Conservation (phyloP, 2,329 filamentous ascomycete species). For the Diaporthe sp. region DNA sequence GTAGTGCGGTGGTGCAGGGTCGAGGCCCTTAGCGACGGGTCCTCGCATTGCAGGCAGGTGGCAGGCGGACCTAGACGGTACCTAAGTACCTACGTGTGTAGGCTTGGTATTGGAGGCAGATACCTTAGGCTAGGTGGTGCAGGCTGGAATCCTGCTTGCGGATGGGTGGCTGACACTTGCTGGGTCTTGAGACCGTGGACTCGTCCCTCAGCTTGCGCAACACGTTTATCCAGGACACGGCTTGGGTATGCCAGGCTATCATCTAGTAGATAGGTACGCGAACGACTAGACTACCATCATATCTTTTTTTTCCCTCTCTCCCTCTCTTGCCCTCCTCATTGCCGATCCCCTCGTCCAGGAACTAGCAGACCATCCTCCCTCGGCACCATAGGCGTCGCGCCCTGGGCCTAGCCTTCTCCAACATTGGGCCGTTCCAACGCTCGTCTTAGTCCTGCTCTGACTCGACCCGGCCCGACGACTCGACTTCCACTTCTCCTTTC, state of each 20-base stretch:
- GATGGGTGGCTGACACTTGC: not conserved
- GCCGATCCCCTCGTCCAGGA: not conserved
- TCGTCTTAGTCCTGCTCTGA: constrained; percentile 23
- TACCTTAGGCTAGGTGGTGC: not conserved
- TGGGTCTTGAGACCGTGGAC: not conserved
- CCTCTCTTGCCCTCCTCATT: not conserved
- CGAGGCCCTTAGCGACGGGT: constrained; percentile 19
- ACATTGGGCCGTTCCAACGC: constrained; percentile 8
- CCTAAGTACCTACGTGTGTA: not conserved
- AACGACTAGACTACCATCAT: not conserved
- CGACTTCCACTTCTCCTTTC: not conserved
- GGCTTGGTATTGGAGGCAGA: not conserved
- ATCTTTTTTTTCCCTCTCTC: not conserved
- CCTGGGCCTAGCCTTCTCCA: constrained; percentile 20
- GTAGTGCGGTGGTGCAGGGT: not conserved
- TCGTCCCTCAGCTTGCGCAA: not conserved
- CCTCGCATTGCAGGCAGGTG: constrained; percentile 19
- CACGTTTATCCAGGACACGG: not conserved
- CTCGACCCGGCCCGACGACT: constrained; percentile 18
- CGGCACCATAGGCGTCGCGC: constrained; percentile 11
- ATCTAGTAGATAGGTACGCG: not conserved
- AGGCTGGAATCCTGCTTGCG: not conserved
- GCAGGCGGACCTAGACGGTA: not conserved
- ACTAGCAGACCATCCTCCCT: not conserved
- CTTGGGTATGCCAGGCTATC: not conserved